Conservation (phyloP, 129 eudicot genomes). For the Arctium minus region DNA sequence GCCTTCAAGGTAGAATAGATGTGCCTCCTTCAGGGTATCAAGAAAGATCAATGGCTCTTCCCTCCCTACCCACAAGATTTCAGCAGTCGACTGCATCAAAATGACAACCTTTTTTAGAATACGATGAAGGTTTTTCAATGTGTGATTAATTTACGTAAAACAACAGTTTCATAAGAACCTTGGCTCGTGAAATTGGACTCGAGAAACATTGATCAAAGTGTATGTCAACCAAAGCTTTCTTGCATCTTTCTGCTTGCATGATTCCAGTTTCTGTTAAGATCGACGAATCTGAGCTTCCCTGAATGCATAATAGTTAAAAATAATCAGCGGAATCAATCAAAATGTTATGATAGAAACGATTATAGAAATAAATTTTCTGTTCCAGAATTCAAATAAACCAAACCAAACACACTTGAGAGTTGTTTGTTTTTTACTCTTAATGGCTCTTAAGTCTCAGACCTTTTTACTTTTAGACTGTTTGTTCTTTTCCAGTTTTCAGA, state of each 20-base stretch:
- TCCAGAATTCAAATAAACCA: no score
- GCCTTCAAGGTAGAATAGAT: constrained; percentile 71
- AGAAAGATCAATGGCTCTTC: constrained; percentile 67
- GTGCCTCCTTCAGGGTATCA: constrained; percentile 73
- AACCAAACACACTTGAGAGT: no score
- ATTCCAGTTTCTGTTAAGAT: constrained; percentile 59
- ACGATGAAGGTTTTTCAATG: background rate
- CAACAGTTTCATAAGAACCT: constrained; percentile 35
- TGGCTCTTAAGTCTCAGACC: no score
- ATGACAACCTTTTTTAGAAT: background rate
- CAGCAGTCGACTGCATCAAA: constrained; percentile 60
- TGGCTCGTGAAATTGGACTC: constrained; percentile 79
- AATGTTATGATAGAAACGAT: background rate
- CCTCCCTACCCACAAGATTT: constrained; percentile 64
- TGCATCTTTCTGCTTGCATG: constrained; percentile 65
- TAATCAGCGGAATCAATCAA: constrained; percentile 11
- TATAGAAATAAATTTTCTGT: background rate
- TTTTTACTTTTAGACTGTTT: no score
- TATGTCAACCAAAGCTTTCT: constrained; percentile 53
- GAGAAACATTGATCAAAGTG: constrained; percentile 73
- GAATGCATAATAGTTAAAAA: background rate
- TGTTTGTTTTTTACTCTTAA: no score
- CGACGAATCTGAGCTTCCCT: constrained; percentile 77
- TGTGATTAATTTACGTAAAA: background rate
- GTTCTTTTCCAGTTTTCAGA: no score